Percentiles rank a stretch among this genome's conserved stretches.
phyloP scores from a whole-genome alignment of 2,329 filamentous ascomycete species.

The Pseudogymnoascus destructans region DNA sequence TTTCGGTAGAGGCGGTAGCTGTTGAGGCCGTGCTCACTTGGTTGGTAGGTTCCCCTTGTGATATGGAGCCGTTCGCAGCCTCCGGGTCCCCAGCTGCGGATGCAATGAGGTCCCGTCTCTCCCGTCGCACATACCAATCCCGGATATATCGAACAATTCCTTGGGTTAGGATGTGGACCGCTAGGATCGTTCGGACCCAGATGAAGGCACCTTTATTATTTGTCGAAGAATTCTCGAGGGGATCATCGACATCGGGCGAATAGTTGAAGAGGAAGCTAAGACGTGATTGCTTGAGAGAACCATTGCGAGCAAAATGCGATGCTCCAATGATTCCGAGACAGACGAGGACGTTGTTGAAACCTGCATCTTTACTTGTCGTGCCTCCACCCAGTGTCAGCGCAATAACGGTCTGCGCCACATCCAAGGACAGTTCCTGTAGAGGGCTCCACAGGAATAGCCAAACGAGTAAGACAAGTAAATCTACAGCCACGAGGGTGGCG shows the following conservation, averaged over 20 bases:
- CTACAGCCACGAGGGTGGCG: constrained; percentile 71
- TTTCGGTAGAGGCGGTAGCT: constrained; percentile 39
- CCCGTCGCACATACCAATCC: constrained; percentile 51
- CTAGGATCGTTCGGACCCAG: constrained; percentile 55
- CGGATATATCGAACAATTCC: constrained; percentile 58
- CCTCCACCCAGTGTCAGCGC: constrained; percentile 81
- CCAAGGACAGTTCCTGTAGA: constrained; percentile 75
- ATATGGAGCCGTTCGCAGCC: constrained; percentile 35
- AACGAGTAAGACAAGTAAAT: constrained; percentile 66
- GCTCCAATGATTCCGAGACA: constrained; percentile 52
- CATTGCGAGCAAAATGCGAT: constrained; percentile 22
- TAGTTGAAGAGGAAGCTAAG: constrained; percentile 21
- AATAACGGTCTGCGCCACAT: constrained; percentile 86
- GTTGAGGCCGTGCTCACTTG: constrained; percentile 21
- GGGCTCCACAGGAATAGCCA: constrained; percentile 84
- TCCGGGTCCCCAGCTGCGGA: constrained; percentile 47
- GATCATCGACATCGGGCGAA: constrained; percentile 30
- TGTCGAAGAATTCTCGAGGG: constrained; percentile 32
- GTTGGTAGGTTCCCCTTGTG: background rate
- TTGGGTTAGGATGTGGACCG: constrained; percentile 64
- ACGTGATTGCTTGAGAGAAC: constrained; percentile 20
- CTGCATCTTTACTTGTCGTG: constrained; percentile 52
- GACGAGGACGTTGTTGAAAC: constrained; percentile 57
- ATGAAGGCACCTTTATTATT: constrained; percentile 42
- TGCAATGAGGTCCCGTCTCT: constrained; percentile 39